Evolutionary conservation across 306 rosid species (phyloP).

Genomic region (Sophora flavescens): DNA sequence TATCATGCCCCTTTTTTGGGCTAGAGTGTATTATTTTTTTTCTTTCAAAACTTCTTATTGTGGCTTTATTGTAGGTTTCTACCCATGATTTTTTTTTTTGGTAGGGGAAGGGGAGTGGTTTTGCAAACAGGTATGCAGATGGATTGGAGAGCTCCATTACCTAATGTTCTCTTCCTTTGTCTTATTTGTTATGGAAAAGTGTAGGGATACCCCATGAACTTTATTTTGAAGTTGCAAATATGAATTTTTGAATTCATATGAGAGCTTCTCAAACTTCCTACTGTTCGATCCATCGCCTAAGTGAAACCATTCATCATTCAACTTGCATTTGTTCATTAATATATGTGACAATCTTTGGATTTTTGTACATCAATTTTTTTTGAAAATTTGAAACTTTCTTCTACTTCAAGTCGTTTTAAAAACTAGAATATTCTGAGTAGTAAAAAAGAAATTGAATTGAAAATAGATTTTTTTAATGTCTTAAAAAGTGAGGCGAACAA

Average conservation of each 20-base stretch:
- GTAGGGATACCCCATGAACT: neutral
- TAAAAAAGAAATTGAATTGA: neutral
- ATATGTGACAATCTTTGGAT: neutral
- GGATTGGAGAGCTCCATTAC: neutral
- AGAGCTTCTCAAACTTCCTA: neutral
- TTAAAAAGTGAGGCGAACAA: neutral
- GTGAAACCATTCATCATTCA: neutral
- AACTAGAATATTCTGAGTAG: neutral
- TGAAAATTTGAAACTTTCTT: neutral
- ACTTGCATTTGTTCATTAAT: neutral
- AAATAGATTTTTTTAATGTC: neutral
- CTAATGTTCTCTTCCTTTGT: constrained; percentile 10
- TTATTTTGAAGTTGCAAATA: neutral
- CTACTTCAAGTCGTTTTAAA: no score
- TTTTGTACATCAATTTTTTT: neutral
- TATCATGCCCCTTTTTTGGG: neutral
- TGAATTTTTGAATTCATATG: neutral
- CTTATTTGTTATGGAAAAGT: neutral
- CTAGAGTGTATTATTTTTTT: neutral
- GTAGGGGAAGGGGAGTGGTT: neutral
- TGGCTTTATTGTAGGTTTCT: neutral
- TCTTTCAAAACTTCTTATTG: no score
- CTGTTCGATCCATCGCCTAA: neutral
- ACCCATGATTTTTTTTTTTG: neutral
- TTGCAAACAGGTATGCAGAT: neutral